A percentile compares a stretch with the other conserved stretches of the same genome.
Evolutionary conservation across 75 land plant genomes (phyloP).

Genomic region (Adiantum capillusveneris): DNA sequence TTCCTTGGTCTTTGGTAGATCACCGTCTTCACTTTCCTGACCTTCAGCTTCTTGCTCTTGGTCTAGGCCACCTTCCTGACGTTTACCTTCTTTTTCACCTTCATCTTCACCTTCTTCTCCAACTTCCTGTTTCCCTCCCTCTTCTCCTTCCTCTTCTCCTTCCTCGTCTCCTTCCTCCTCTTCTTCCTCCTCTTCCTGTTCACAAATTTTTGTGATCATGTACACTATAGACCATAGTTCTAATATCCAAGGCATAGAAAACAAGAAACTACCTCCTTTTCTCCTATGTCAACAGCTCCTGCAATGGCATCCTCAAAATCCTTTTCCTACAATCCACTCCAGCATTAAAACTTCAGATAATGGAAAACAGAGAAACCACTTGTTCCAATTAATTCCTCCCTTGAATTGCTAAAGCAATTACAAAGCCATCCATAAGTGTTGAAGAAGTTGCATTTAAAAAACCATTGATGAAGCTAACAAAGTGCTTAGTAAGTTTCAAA

Average conservation of each 20-base stretch:
- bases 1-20: too few species aligned
- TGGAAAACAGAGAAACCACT: slow-evolving; percentile 17
- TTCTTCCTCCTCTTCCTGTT: slow-evolving; percentile 48
- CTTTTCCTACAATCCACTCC: slow-evolving; percentile 22
- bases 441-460: too few species aligned
- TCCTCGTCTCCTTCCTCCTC: slow-evolving; percentile 26
- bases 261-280: slow-evolving; percentile 48
- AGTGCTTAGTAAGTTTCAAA: too few species aligned
- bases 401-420: too few species aligned
- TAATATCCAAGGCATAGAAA: neutral
- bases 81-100: neutral
- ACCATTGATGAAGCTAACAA: too few species aligned
- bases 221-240: neutral
- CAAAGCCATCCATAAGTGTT: too few species aligned
- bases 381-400: too few species aligned
- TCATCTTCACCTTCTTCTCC: neutral
- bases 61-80: neutral
- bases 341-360: neutral
- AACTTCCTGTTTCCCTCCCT: slow-evolving; percentile 35
- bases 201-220: neutral
- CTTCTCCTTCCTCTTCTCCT: slow-evolving; percentile 19
- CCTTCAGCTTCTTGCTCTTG: slow-evolving; percentile 27
- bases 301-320: slow-evolving; percentile 87
- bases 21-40: slow-evolving; percentile 19
- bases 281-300: slow-evolving; percentile 93